Conservation (phyloP, 2,329 filamentous ascomycete species). For the Berkeleyomyces basicola region DNA sequence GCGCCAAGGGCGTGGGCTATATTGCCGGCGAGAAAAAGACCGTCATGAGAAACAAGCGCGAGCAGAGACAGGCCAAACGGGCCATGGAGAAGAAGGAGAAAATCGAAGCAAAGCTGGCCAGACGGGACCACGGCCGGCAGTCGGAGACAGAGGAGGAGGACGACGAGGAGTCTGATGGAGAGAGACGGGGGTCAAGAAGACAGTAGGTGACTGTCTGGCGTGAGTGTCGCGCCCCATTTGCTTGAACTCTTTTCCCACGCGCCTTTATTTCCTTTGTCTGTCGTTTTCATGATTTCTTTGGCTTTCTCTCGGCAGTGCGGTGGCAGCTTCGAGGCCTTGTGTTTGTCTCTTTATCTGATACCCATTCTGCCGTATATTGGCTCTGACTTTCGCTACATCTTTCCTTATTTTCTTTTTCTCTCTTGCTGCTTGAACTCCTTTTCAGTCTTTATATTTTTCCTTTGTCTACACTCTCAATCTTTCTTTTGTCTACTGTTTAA, state of each 20-base stretch:
- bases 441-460: neutral
- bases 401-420: neutral
- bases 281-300: neutral
- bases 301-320: neutral
- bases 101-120: slow-evolving; percentile 22
- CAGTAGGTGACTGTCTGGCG: neutral
- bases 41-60: slow-evolving; percentile 18
- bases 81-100: slow-evolving; percentile 22
- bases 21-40: slow-evolving; percentile 24
- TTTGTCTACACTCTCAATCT: neutral
- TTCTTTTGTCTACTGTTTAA: neutral
- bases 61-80: slow-evolving; percentile 19
- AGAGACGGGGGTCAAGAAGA: neutral
- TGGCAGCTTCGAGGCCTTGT: neutral
- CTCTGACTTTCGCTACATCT: neutral
- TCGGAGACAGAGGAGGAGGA: slow-evolving; percentile 9
- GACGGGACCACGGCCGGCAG: slow-evolving; percentile 13
- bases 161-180: neutral
- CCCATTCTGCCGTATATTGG: neutral
- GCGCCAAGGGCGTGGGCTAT: slow-evolving; percentile 22
- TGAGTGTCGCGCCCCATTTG: neutral
- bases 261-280: neutral
- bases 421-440: neutral
- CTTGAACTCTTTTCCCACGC: neutral
- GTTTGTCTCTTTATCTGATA: slow-evolving; percentile 9